Evolutionary conservation across 2,329 filamentous ascomycete genomes (phyloP).

Genomic region (Hyphodiscus sp.): DNA sequence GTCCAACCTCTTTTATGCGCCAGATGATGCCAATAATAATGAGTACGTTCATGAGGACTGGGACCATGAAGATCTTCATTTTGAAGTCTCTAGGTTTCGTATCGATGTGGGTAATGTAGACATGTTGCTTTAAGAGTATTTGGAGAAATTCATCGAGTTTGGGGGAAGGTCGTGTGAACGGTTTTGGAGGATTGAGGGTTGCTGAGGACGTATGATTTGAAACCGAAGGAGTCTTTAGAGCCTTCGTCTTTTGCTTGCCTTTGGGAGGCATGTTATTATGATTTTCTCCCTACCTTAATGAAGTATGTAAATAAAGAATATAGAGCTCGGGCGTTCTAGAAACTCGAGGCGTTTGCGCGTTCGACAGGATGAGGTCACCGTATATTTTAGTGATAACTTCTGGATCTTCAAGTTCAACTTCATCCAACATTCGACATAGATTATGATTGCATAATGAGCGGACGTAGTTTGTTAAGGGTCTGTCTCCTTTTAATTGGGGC

Average conservation of each 20-base stretch:
- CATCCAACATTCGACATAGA: not conserved
- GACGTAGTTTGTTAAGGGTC: slow-evolving; percentile 27
- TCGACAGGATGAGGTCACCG: slow-evolving; percentile 7
- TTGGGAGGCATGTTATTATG: slow-evolving; percentile 27
- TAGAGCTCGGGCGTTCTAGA: no score
- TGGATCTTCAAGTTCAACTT: not conserved
- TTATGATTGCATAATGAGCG: slow-evolving; percentile 16
- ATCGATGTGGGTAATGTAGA: slow-evolving; percentile 86
- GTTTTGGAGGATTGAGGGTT: slow-evolving; percentile 42
- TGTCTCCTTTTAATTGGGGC: not conserved
- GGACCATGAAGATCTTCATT: slow-evolving; percentile 74
- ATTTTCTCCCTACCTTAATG: no score
- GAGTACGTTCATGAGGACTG: slow-evolving; percentile 66
- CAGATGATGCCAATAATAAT: slow-evolving; percentile 59
- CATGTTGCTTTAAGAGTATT: slow-evolving; percentile 57
- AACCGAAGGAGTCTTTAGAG: slow-evolving; percentile 16
- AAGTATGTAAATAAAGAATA: no score
- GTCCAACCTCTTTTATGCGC: slow-evolving; percentile 62
- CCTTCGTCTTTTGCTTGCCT: slow-evolving; percentile 23
- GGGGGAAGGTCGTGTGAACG: slow-evolving; percentile 61
- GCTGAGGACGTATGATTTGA: slow-evolving; percentile 10
- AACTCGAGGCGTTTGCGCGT: no score
- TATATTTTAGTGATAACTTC: slow-evolving; percentile 8
- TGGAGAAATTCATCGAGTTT: slow-evolving; percentile 60
- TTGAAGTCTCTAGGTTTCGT: slow-evolving; percentile 63